Evolutionary conservation across 805 yeast species (phyloP).

Genomic region (Kluyveromyces aestuarii): DNA sequence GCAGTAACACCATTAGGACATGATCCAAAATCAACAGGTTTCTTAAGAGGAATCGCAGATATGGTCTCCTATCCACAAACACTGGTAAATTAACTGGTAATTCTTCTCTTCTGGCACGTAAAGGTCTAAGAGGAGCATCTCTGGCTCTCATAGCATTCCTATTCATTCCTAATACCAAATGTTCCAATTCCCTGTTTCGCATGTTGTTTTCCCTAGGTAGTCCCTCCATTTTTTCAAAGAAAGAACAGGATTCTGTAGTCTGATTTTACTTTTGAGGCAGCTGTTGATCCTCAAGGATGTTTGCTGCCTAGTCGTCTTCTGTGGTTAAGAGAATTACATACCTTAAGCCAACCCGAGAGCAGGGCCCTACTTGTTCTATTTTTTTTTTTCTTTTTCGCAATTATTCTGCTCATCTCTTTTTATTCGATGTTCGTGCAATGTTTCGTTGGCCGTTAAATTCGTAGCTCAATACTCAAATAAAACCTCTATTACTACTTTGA

Average conservation of each 20-base stretch:
- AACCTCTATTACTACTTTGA: neutral
- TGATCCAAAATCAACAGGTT: conserved; percentile 23
- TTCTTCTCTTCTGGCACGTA: neutral
- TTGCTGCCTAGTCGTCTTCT: too few species aligned
- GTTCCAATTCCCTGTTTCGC: neutral
- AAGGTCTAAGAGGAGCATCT: neutral
- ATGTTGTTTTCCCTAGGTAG: neutral
- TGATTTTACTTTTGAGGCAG: too few species aligned
- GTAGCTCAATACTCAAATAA: too few species aligned
- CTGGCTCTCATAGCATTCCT: neutral
- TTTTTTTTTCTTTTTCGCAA: too few species aligned
- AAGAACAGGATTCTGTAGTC: neutral
- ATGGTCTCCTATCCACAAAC: conserved; percentile 14
- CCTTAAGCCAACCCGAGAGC: too few species aligned
- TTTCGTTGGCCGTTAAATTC: too few species aligned
- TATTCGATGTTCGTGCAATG: too few species aligned
- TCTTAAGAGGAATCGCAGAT: conserved; percentile 16
- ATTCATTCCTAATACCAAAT: neutral
- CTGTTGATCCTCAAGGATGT: too few species aligned
- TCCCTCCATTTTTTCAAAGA: neutral
- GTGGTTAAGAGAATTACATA: too few species aligned
- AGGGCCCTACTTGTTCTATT: too few species aligned
- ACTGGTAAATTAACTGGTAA: conserved; percentile 2
- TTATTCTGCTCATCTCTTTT: too few species aligned
- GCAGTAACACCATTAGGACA: conserved; percentile 18